Conservation (phyloP, 768 basidiomycete genomes). For the Porphyrellus cyaneotinctus region DNA sequence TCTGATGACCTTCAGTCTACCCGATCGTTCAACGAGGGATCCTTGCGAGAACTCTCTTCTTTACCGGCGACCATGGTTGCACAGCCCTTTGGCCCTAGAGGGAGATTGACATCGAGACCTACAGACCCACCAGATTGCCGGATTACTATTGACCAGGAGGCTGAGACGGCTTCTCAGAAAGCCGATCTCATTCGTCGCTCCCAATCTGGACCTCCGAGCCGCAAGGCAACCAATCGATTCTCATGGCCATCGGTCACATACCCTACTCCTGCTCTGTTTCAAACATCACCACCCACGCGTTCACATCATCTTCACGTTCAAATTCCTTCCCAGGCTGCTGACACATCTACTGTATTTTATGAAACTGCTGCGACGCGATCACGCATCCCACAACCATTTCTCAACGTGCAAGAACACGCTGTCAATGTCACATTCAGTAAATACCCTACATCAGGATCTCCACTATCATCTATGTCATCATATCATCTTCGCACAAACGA, state of each 20-base stretch:
- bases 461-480: slow-evolving; percentile 31
- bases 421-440: slow-evolving; percentile 23
- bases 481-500: slow-evolving; percentile 26
- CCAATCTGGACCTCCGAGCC: slow-evolving; percentile 40
- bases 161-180: slow-evolving; percentile 27
- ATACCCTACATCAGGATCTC: slow-evolving; percentile 33
- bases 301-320: slow-evolving; percentile 32
- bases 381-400: slow-evolving; percentile 20
- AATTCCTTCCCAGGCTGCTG: slow-evolving; percentile 31
- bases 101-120: slow-evolving; percentile 23
- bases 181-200: slow-evolving; percentile 41
- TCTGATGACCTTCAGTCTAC: slow-evolving; percentile 71
- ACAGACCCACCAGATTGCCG: slow-evolving; percentile 6
- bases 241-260: slow-evolving; percentile 39
- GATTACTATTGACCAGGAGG: background rate
- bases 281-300: slow-evolving; percentile 33
- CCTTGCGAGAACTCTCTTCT: slow-evolving; percentile 17
- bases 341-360: slow-evolving; percentile 63
- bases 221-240: slow-evolving; percentile 35
- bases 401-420: slow-evolving; percentile 18
- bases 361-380: slow-evolving; percentile 46
- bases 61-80: slow-evolving; percentile 6
- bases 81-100: slow-evolving; percentile 19
- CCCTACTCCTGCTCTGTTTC: slow-evolving; percentile 49
- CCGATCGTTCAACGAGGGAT: slow-evolving; percentile 57